A percentile compares a stretch with the other conserved stretches of the same genome.
phyloP scores from a whole-genome alignment of 2,329 filamentous ascomycete genomes.

The Talaromyces sp. region DNA sequence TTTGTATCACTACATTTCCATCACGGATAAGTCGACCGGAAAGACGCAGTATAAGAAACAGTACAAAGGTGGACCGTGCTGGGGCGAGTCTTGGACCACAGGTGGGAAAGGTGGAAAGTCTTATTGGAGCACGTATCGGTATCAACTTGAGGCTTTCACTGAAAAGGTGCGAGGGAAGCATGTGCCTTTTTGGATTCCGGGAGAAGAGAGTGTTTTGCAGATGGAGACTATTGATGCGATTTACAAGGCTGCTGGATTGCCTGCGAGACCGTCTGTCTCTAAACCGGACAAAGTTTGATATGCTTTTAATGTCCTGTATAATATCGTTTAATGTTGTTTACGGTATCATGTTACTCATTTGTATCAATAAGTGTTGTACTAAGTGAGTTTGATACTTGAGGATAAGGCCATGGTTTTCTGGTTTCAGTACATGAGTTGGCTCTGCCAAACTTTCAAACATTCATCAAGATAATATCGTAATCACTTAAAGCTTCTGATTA shows the following conservation, averaged over 20 bases:
- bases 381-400: neutral
- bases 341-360: neutral
- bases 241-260: slow-evolving; percentile 23
- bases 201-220: slow-evolving; percentile 45
- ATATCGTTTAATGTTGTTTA: neutral
- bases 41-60: slow-evolving; percentile 26
- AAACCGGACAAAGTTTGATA: neutral
- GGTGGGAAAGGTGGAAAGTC: slow-evolving; percentile 36
- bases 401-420: no score
- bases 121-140: slow-evolving; percentile 46
- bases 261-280: slow-evolving; percentile 18
- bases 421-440: no score
- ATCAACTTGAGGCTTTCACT: slow-evolving; percentile 51
- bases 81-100: slow-evolving; percentile 28
- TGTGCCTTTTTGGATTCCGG: slow-evolving; percentile 37
- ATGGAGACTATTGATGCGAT: slow-evolving; percentile 36
- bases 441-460: no score
- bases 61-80: slow-evolving; percentile 29
- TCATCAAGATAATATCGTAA: neutral
- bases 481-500: neutral
- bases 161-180: slow-evolving; percentile 39
- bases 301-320: neutral
- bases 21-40: slow-evolving; percentile 30
- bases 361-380: neutral
- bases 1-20: slow-evolving; percentile 33